Evolutionary conservation across 495 filamentous ascomycete species (phyloP), one percentile per base, ranked within the genome.

Genomic region (Thermochaetoides thermophila): DNA sequence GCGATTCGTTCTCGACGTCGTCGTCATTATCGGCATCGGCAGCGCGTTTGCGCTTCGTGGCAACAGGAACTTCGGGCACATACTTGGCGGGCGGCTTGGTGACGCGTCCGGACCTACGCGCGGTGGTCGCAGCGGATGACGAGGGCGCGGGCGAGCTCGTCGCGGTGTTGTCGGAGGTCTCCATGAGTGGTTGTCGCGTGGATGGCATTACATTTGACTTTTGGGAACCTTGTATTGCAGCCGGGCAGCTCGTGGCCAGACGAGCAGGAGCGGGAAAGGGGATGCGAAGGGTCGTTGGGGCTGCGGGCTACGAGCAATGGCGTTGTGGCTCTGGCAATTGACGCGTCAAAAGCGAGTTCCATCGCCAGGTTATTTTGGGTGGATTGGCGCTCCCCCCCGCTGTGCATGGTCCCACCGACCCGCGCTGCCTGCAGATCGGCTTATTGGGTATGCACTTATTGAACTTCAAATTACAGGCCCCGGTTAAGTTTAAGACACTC

Each of bases 101-200:
- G 57, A 76, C 73, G 59, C 85, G 81, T 61, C 80, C 80, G 29
- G 84, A 92, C 48, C 81, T 81, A 52, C 85, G 74, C 44, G 54
- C 52, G n/a, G n/a, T n/a, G n/a, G n/a, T n/a, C n/a, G n/a, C n/a
- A 49, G 59, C 66, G 24, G 61, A 55, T 30, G 55, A 59, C 30
- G 55, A 59, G 34, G 57, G 56, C 31, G 53, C 52, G 42, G 62
- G 60, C 20, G 66, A 64, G 40, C 55, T 65, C 53, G 72, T 64
- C 42, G 70, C 64, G 45, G 63, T 64, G 45, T 63, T 68, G 32
- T 73, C 66, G 43, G 69, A 66, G 34, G 66, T 62, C 46, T 78
- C 72, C 53, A 57, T 57, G 44, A 55, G 53, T 30, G 53, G 51
- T 28, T 39, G 46, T 49, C 53, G 49, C 39, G 27, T 29, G 25